Evolutionary conservation across 352 stramenopile species (phyloP), one percentile per base, ranked within the genome.

Genomic region (Globisporangium alternatum): DNA sequence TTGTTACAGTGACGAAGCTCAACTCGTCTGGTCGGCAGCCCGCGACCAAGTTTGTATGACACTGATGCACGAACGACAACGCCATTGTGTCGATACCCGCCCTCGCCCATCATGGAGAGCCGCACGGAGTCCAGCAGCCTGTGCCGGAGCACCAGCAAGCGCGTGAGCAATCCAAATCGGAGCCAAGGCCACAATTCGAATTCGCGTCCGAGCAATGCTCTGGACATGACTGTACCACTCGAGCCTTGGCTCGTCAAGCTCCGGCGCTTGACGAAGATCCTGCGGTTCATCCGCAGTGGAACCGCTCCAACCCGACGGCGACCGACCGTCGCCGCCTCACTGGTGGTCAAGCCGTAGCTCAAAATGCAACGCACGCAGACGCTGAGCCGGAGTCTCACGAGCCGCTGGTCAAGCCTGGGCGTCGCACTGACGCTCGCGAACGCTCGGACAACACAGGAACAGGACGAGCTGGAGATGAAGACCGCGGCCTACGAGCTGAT

Each of bases 401-500:
- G 41, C 17, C 56, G 19, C 5, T 30, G 56, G 19, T 5, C 56
- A n/a, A 55, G 56, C 45, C 53, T 62, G 3, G 5, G 39, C 12
- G 37, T 17, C 3, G n/a, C 41, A 4, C 19, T 53, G 7, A 13
- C 25, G 5, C 21, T 62, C 5, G 49, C 48, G 1, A 28, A 17
- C 2, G 35, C 33, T 22, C 47, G 59, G 5, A 51, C 59, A 19
- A 17, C 13, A 22, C 48, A 22, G 21, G 25, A 48, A 3, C 31
- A 22, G 33, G 48, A 52, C 17, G 47, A 64, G 13, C 47, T 51
- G 4, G 47, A 64, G 25, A 57, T 48, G 33, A 64, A 57, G 13
- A 52, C 35, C 1, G 35, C 22, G 21, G 35, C 33, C 33, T 57
- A 64, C 59, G 61, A 60, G 37, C 12, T 60, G 12, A 66, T 66